Conservation (phyloP, 2,329 filamentous ascomycete species). For the Pyrenochaeta sp. region DNA sequence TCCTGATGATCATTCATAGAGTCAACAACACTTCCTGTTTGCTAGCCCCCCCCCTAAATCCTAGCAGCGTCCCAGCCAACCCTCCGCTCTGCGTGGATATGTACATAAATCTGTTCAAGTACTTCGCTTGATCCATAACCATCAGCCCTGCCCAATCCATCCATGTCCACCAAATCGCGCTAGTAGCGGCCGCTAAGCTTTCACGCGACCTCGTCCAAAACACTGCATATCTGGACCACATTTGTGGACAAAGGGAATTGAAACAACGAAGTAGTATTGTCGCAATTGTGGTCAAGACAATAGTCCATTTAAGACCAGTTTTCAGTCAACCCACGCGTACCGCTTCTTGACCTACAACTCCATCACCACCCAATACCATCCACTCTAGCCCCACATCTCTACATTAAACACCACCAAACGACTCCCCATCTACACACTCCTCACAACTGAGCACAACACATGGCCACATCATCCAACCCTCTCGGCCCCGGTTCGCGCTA, state of each 20-base stretch:
- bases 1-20: too few species aligned
- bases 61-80: too few species aligned
- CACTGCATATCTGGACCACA: constrained; percentile 13
- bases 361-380: constrained; percentile 11
- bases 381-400: constrained; percentile 7
- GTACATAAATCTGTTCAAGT: not conserved
- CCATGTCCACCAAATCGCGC: constrained; percentile 22
- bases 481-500: constrained; percentile 65
- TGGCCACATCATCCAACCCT: constrained; percentile 63
- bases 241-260: constrained; percentile 14
- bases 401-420: not conserved
- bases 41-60: too few species aligned
- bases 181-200: constrained; percentile 19
- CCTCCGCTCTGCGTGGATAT: not conserved
- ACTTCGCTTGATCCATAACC: not conserved
- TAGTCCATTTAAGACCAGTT: too few species aligned
- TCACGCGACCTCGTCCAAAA: constrained; percentile 29
- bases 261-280: constrained; percentile 5
- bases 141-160: not conserved
- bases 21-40: too few species aligned
- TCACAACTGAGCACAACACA: constrained; percentile 28
- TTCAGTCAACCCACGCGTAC: too few species aligned
- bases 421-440: not conserved
- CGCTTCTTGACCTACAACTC: not conserved
- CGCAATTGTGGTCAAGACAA: not conserved